Evolutionary conservation across 441 rosid species (phyloP).

Genomic region (Aquilaria agallochum): DNA sequence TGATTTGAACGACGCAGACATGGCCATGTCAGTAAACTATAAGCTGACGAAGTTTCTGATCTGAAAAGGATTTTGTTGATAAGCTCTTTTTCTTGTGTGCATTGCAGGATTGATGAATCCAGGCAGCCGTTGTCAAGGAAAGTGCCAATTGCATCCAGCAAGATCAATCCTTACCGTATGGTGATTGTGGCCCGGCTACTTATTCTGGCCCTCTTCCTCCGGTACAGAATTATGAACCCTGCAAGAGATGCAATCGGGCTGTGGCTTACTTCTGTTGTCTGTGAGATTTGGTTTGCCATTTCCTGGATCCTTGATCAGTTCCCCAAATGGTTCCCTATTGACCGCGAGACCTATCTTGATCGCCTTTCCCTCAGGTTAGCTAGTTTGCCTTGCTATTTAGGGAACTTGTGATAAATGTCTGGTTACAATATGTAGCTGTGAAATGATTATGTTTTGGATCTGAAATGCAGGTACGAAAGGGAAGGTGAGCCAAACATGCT

Average conservation of each 20-base stretch:
- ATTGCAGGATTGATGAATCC: slow-evolving; percentile 77
- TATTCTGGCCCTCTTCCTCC: slow-evolving; percentile 66
- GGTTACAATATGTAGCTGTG: neutral
- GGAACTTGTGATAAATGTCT: neutral
- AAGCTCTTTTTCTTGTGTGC: slow-evolving; percentile 1
- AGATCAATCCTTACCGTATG: slow-evolving; percentile 89
- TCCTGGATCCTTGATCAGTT: slow-evolving; percentile 99
- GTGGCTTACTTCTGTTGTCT: slow-evolving; percentile 85
- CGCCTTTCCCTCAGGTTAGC: slow-evolving; percentile 79
- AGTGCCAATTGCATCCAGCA: slow-evolving; percentile 94
- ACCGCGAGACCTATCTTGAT: slow-evolving; percentile 89
- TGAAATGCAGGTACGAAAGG: slow-evolving; percentile 53
- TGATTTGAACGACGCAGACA: slow-evolving; percentile 62
- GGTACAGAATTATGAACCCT: slow-evolving; percentile 78
- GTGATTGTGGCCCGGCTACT: slow-evolving; percentile 80
- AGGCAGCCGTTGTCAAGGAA: slow-evolving; percentile 89
- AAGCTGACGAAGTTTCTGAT: too few species aligned
- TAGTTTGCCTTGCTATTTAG: neutral
- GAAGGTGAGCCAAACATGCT: slow-evolving; percentile 92
- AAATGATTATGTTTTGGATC: neutral
- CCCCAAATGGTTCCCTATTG: slow-evolving; percentile 92
- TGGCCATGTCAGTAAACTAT: slow-evolving; percentile 41
- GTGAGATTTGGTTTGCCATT: slow-evolving; percentile 94
- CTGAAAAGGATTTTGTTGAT: too few species aligned
- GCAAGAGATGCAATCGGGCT: slow-evolving; percentile 87